These are phyloP conservation scores for Microbotryum saponariae DNA, from an alignment of 1,284 basidiomycete genomes.

Conservation along the genomic window DNA sequence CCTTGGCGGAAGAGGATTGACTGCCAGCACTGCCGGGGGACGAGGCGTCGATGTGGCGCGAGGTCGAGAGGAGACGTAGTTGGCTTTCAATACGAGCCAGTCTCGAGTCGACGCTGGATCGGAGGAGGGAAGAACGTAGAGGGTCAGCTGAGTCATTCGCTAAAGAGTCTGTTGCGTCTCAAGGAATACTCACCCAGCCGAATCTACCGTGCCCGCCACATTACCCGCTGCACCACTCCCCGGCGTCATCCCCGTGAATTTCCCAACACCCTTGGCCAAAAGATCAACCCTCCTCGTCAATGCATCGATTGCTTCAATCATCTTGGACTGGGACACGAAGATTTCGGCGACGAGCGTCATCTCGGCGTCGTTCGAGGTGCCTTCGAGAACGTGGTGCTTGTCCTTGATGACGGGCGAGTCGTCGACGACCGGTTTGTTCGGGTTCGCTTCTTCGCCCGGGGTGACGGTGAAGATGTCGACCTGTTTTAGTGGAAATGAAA, in stretches of 20 bases:
- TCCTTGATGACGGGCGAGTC: slow-evolving; percentile 15
- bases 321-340: slow-evolving; percentile 29
- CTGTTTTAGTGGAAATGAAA: neutral
- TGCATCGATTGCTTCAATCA: slow-evolving; percentile 36
- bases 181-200: neutral
- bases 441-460: neutral
- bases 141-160: neutral
- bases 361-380: slow-evolving; percentile 26
- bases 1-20: neutral
- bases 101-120: slow-evolving; percentile 2
- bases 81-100: slow-evolving; percentile 12
- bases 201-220: neutral
- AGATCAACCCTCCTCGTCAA: slow-evolving; percentile 32
- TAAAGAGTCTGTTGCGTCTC: no score
- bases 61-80: neutral
- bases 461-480: slow-evolving; percentile 31
- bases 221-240: neutral
- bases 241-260: neutral
- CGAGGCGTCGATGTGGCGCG: neutral
- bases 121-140: neutral
- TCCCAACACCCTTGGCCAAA: slow-evolving; percentile 10
- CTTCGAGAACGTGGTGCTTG: slow-evolving; percentile 10
- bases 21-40: neutral
- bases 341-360: neutral
- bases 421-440: neutral